Evolutionary conservation across 2,329 filamentous ascomycete species (phyloP), one percentile per base, ranked within the genome.

Genomic region (Phialophora tarda): DNA sequence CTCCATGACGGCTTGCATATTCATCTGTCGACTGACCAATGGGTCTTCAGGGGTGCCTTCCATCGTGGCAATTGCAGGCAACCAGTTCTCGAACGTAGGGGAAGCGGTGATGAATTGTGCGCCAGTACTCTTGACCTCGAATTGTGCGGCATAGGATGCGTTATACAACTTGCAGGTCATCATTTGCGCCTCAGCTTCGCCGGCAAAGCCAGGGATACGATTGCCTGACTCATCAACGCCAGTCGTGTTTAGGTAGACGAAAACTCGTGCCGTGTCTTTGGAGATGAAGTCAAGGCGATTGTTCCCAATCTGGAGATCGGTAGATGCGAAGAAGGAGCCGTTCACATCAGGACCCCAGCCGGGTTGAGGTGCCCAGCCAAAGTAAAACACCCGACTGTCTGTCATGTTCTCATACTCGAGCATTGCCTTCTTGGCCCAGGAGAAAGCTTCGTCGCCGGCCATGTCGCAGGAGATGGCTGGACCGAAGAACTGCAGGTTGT

Each of bases 1-100:
- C 24, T 67, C 65, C 65, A 64, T 67, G 32, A 64, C 61, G 17
- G 65, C 61, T 64, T 67, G 65, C 61, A 67, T 67, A 21, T 67
- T 67, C 65, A 67, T 67, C 44, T 64, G 61, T 34, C 26, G 34
- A 32, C 47, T 57, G 61, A 67, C 61, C 1, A 41, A 30, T 4
- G 56, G 38, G 14, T 60, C 61, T 2, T 30, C 26, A 3, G 51
- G n/a, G 4, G 59, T 41, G n/a, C 60, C 60, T 26, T 56, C 12
- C 60, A 67, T 55, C 24, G 48, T 59, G 24, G 21, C n/a, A 26
- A 56, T n/a, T 12, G 61, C 65, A 4, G 61, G 54, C 60, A 67
- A 64, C 56, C 61, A 67, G 51, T 64, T 64, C 56, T 63, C 47
- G 47, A 67, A 62, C 17, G 8, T 53, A 12, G 47, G n/a, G 17